These are phyloP conservation scores for Daedaleopsis nitida DNA, from an alignment of 768 basidiomycete genomes.

Conservation along the genomic window DNA sequence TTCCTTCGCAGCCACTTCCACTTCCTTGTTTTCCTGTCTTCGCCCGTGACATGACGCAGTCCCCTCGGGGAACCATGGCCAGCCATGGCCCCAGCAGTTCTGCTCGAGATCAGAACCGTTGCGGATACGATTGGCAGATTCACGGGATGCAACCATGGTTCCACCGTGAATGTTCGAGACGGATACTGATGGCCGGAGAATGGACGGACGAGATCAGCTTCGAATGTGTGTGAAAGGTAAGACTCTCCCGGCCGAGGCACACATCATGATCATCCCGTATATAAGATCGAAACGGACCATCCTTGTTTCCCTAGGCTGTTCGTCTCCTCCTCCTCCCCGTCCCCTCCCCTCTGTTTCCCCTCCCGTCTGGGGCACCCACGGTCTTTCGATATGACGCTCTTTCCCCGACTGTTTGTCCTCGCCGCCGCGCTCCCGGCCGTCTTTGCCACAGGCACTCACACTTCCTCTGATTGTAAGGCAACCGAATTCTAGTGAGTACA, in stretches of 20 bases:
- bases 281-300: slow-evolving; percentile 8
- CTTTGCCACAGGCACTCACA: slow-evolving; percentile 27
- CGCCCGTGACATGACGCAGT: no score
- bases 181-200: slow-evolving; percentile 21
- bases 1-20: slow-evolving; percentile 9
- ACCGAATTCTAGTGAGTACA: slow-evolving; percentile 28
- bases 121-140: slow-evolving; percentile 4
- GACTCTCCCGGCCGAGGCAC: slow-evolving; percentile 2
- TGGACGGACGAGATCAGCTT: slow-evolving; percentile 11
- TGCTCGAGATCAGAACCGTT: not conserved
- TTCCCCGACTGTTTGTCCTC: slow-evolving; percentile 37
- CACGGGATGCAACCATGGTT: slow-evolving; percentile 6
- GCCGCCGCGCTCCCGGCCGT: slow-evolving; percentile 36
- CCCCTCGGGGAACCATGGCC: no score
- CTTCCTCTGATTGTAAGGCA: slow-evolving; percentile 28
- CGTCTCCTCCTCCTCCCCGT: slow-evolving; percentile 22
- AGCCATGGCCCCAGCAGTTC: not conserved
- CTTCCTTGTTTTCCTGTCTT: no score
- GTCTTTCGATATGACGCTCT: slow-evolving; percentile 38
- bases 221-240: slow-evolving; percentile 9
- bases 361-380: slow-evolving; percentile 28
- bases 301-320: slow-evolving; percentile 16
- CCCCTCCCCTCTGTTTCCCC: slow-evolving; percentile 20
- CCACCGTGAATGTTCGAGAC: slow-evolving; percentile 7
- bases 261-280: slow-evolving; percentile 3